Base-by-base conservation (phyloP, 768 basidiomycete genomes). In the Trametopsis cervina region DNA sequence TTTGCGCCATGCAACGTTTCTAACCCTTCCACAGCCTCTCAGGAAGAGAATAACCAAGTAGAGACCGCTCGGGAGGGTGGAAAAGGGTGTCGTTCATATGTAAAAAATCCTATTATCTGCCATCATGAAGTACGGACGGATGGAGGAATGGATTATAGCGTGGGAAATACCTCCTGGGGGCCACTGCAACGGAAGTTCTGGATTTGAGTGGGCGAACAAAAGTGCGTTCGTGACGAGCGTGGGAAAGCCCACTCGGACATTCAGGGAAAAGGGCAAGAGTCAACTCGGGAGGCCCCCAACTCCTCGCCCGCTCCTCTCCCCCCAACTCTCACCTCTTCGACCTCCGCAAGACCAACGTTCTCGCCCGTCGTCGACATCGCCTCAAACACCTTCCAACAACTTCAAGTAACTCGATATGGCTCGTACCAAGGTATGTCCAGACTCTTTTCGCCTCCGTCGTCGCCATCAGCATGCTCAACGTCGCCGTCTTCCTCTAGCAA, bases 371-470 rank as follows among this genome's bases (percentile, higher is more conserved):
- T 35, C 57, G 47, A 47, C 27, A 44, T 42, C 27, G 40, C 21
- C 29, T 40, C 49, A 43, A 46, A 40, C 41, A 24, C 23, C 53
- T 40, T 54, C 44, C n/a, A 40, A 56, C 58, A 11, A 52, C 48
- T 18, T 58, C 55, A 26, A 40, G 25, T 39, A 44, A 47, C 25
- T 52, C 55, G 35, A 52, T 54, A 92, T 92, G 89, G 89, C 89
- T 59, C 89, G 89, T 63, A 92, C 89, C 65, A 92, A 91, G 81
- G 88, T 86, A 53, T 45, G 62, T 53, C 29, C 29, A 15, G 13
- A 21, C 17, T 15, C 10, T 40, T 48, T 40, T 24, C 50, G 17
- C 13, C 41, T 26, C 15, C 24, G 40, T 46, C 40, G 35, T 48
- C 39, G 24, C 38, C 59, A 59, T 55, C 63, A 47, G 62, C 64